These are phyloP conservation scores for Solanum infundibuliforme DNA, from an alignment of 257 asterid genomes.

Conservation along the genomic window DNA sequence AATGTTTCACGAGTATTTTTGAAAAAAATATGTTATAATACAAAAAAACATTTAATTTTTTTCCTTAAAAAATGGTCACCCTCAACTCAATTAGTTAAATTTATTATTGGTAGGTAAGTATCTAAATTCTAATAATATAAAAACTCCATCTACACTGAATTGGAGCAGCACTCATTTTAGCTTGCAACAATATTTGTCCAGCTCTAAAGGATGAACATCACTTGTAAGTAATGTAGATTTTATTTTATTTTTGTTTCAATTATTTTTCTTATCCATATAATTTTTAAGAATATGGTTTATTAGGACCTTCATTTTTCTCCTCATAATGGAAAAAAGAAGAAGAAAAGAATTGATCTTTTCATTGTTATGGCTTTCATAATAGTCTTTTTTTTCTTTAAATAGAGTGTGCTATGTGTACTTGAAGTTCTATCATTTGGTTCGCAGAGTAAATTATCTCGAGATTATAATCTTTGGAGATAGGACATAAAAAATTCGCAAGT, in stretches of 20 bases:
- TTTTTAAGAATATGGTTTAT: not conserved
- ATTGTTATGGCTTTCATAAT: not conserved
- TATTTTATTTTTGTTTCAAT: not conserved
- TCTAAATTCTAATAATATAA: not conserved
- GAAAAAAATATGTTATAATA: not conserved
- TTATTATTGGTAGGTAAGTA: not conserved
- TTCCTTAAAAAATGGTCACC: not conserved
- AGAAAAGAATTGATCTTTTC: not conserved
- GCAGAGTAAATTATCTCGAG: not conserved
- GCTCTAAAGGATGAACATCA: not conserved
- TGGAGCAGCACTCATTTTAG: not conserved
- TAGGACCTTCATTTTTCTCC: not conserved
- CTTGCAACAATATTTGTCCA: not conserved
- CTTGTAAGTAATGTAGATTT: not conserved
- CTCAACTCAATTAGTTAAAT: not conserved
- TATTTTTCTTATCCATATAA: not conserved
- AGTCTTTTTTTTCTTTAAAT: not conserved
- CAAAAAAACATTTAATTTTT: not conserved
- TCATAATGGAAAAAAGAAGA: no score
- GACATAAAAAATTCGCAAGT: not conserved
- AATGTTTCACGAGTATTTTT: not conserved
- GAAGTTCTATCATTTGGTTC: not conserved
- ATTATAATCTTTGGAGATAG: not conserved
- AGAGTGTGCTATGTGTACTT: not conserved
- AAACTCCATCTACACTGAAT: not conserved